Conservation (phyloP, 2,329 filamentous ascomycete genomes). For the Tolypocladium inflatum region DNA sequence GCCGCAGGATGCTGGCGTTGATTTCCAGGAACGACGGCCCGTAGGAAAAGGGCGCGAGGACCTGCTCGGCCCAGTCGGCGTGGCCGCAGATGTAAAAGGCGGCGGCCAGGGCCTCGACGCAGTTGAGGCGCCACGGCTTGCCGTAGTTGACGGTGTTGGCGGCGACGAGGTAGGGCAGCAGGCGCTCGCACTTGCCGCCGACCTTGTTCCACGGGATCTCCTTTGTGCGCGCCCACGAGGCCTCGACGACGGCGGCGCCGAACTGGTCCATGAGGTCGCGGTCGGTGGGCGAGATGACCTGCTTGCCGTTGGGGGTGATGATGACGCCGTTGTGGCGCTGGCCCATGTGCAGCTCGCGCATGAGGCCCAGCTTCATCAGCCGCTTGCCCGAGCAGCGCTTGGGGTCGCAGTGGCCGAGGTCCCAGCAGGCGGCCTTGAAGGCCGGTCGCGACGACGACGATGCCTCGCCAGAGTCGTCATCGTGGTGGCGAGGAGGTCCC, state of each 20-base stretch:
- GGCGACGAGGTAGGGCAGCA: conserved; percentile 90
- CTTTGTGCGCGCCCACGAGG: conserved; percentile 85
- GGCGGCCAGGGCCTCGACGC: conserved; percentile 87
- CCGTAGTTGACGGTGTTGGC: conserved; percentile 98
- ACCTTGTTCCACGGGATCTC: conserved; percentile 90
- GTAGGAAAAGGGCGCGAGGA: conserved; percentile 80
- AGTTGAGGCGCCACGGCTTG: conserved; percentile 89
- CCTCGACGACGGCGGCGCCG: conserved; percentile 93
- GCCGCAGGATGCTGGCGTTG: conserved; percentile 71
- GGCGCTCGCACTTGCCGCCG: conserved; percentile 82
- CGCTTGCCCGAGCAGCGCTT: conserved; percentile 95
- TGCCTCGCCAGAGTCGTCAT: conserved; percentile 19
- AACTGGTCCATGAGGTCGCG: conserved; percentile 72
- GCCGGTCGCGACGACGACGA: conserved; percentile 28
- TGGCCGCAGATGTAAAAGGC: conserved; percentile 91
- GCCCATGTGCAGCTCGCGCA: conserved; percentile 86
- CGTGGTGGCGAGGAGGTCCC: conserved; percentile 37
- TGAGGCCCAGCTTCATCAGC: conserved; percentile 82
- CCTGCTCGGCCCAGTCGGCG: conserved; percentile 77
- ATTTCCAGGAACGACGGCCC: conserved; percentile 84
- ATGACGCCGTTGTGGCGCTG: conserved; percentile 89
- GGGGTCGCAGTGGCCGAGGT: conserved; percentile 93
- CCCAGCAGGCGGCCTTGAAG: conserved; percentile 96
- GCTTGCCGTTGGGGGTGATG: conserved; percentile 90
- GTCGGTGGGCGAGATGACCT: conserved; percentile 75